phyloP scores from a whole-genome alignment of 495 filamentous ascomycete species.

The Lasiosphaeria ovina region DNA sequence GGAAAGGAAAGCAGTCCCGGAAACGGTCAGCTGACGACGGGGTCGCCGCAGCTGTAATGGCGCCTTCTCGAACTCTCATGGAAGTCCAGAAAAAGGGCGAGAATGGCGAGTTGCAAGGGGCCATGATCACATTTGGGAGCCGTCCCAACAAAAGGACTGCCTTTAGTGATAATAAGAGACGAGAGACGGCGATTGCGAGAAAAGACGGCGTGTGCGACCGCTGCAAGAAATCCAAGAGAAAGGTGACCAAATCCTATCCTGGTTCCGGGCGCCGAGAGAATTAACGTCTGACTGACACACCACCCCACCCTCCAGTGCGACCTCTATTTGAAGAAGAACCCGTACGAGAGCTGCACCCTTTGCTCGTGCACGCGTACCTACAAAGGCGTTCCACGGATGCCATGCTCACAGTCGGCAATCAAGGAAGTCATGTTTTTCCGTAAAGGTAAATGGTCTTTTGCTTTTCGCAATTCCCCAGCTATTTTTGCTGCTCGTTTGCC shows the following conservation, averaged over 20 bases:
- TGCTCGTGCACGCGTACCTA: constrained; percentile 20
- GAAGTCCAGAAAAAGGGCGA: constrained; percentile 10
- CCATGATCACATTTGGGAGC: constrained; percentile 24
- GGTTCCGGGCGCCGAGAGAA: neutral
- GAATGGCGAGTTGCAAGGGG: constrained; percentile 19
- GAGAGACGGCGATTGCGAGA: constrained; percentile 22
- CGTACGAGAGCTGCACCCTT: constrained; percentile 21
- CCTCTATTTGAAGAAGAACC: constrained; percentile 17
- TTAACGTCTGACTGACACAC: neutral
- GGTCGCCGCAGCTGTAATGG: neutral
- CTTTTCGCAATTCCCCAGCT: neutral
- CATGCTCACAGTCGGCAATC: constrained; percentile 27
- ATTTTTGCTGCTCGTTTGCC: too few relatives aligned
- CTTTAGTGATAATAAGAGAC: constrained; percentile 23
- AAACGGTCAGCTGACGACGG: constrained; percentile 20
- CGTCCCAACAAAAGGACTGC: constrained; percentile 11
- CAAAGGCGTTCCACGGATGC: constrained; percentile 24
- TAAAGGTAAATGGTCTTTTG: constrained; percentile 15
- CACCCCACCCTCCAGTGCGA: constrained; percentile 24
- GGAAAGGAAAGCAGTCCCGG: constrained; percentile 8
- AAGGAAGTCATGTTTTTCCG: constrained; percentile 29
- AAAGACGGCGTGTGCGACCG: constrained; percentile 26
- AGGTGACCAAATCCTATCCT: constrained; percentile 12
- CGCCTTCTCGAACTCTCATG: constrained; percentile 15
- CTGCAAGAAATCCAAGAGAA: constrained; percentile 29